A percentile compares a stretch with the other conserved stretches of the same genome.
These are phyloP conservation scores for Kodamaea anthophila DNA, from an alignment of 1,139 yeast genomes.

Conservation along the genomic window DNA sequence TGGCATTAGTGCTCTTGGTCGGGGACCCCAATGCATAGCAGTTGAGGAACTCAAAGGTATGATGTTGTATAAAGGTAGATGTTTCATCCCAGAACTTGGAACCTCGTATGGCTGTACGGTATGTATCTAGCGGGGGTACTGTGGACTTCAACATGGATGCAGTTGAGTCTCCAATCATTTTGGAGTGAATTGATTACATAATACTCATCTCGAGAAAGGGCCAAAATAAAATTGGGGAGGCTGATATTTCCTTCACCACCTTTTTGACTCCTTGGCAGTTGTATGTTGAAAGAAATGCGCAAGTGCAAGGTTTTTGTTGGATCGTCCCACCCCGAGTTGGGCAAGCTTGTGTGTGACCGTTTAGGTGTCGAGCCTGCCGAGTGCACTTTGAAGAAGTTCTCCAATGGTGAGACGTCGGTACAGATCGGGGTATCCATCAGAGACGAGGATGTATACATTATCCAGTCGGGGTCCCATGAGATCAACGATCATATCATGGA, in stretches of 20 bases:
- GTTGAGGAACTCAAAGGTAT: constrained; percentile 32
- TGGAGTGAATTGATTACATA: constrained; percentile 3
- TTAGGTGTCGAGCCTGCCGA: constrained; percentile 96
- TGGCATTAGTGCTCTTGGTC: constrained; percentile 47
- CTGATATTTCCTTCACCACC: too few species aligned
- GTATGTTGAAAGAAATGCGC: constrained; percentile 52
- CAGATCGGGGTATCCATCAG: constrained; percentile 92
- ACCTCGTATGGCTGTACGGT: constrained; percentile 12
- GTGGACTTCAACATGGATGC: too few species aligned
- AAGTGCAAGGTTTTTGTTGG: constrained; percentile 97
- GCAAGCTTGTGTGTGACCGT: constrained; percentile 80
- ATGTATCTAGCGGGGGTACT: too few species aligned
- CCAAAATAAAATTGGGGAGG: too few species aligned
- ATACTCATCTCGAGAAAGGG: constrained; percentile 4
- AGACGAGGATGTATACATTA: constrained; percentile 94
- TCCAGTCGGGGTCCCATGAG: constrained; percentile 85
- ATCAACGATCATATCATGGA: constrained; percentile 98
- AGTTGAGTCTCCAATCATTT: too few species aligned
- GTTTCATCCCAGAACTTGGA: constrained; percentile 23
- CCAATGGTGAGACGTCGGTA: constrained; percentile 96
- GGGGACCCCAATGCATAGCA: constrained; percentile 76
- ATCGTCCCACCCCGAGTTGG: constrained; percentile 91
- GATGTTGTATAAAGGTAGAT: constrained; percentile 9
- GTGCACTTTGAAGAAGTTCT: constrained; percentile 81
- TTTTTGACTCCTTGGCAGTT: constrained; percentile 3